Evolutionary conservation across 805 yeast species (phyloP).

Genomic region (Candida bentonensis): DNA sequence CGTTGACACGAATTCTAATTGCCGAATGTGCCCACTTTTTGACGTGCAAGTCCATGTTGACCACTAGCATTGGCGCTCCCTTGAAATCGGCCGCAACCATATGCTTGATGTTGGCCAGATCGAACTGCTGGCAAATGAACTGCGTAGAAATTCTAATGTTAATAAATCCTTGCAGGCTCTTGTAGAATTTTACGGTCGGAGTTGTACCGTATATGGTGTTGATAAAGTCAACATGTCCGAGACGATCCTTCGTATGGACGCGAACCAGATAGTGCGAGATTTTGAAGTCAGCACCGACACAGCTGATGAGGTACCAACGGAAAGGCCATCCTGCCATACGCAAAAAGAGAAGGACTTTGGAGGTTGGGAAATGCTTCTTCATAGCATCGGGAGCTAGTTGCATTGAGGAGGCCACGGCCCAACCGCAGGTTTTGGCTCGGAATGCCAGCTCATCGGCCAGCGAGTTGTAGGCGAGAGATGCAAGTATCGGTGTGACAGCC

Average conservation of each 20-base stretch:
- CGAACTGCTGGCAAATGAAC: slow-evolving; percentile 1
- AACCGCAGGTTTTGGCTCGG: slow-evolving; percentile 49
- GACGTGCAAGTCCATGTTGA: background rate
- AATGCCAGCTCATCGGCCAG: slow-evolving; percentile 33
- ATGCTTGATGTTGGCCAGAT: background rate
- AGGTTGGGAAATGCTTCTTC: slow-evolving; percentile 16
- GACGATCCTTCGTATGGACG: slow-evolving; percentile 1
- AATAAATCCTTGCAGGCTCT: background rate
- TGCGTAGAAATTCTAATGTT: background rate
- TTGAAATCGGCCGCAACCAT: background rate
- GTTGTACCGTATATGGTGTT: background rate
- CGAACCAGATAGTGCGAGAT: slow-evolving; percentile 11
- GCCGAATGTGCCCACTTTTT: slow-evolving; percentile 1
- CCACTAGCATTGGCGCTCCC: background rate
- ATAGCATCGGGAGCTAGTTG: slow-evolving; percentile 36
- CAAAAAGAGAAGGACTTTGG: slow-evolving; percentile 16
- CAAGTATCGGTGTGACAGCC: slow-evolving; percentile 17
- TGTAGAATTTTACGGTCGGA: background rate
- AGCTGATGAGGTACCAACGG: slow-evolving; percentile 27
- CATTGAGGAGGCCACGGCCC: slow-evolving; percentile 49
- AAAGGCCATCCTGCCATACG: slow-evolving; percentile 24
- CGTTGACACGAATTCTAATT: background rate
- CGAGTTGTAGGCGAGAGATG: slow-evolving; percentile 33
- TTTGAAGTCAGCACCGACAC: slow-evolving; percentile 14
- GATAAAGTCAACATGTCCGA: background rate